phyloP scores from a whole-genome alignment of 768 basidiomycete species.

The Strobilomyces confusus region DNA sequence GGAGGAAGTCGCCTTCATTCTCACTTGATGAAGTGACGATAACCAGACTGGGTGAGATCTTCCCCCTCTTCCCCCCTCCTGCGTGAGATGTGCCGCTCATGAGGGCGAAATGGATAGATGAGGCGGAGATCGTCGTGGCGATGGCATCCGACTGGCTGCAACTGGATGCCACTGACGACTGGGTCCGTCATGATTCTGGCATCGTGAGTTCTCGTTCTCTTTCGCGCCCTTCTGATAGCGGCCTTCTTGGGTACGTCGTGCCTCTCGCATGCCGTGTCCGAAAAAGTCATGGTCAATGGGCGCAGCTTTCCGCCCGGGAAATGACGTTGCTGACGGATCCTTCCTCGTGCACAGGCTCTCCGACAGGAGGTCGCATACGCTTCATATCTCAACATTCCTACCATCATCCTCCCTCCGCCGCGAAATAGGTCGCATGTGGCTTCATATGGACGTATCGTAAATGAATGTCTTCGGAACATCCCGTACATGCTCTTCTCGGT shows the following conservation, averaged over 20 bases:
- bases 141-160: slow-evolving; percentile 94
- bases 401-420: slow-evolving; percentile 86
- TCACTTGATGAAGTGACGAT: slow-evolving; percentile 82
- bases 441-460: slow-evolving; percentile 91
- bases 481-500: slow-evolving; percentile 80
- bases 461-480: slow-evolving; percentile 64
- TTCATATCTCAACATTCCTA: slow-evolving; percentile 83
- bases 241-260: slow-evolving; percentile 9
- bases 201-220: slow-evolving; percentile 60
- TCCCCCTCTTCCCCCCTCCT: neutral
- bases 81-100: slow-evolving; percentile 15
- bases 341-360: slow-evolving; percentile 58
- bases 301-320: slow-evolving; percentile 10
- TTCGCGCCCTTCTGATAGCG: slow-evolving; percentile 6
- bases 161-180: slow-evolving; percentile 87
- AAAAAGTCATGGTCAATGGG: slow-evolving; percentile 16
- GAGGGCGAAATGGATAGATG: slow-evolving; percentile 45
- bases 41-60: slow-evolving; percentile 62
- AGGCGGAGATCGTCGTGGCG: slow-evolving; percentile 66
- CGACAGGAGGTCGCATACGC: slow-evolving; percentile 92
- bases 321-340: slow-evolving; percentile 12
- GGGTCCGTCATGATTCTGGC: slow-evolving; percentile 94
- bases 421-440: slow-evolving; percentile 78
- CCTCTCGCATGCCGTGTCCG: slow-evolving; percentile 11
- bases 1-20: slow-evolving; percentile 83